A percentile compares a stretch with the other conserved stretches of the same genome.
Evolutionary conservation across 805 yeast genomes (phyloP).

Genomic region (Candida wancherniae): DNA sequence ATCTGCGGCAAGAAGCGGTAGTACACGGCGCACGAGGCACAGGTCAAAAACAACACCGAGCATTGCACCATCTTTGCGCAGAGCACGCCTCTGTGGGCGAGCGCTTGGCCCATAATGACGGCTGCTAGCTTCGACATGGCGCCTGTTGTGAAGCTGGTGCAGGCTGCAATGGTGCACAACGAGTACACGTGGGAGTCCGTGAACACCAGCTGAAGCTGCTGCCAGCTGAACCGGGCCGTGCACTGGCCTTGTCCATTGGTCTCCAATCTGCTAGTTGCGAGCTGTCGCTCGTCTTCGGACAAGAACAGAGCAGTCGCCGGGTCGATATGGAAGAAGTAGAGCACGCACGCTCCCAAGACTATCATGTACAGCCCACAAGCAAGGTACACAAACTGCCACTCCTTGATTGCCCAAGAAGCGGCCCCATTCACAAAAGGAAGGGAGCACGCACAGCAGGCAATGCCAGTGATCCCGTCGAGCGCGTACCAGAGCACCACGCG

Average conservation of each 20-base stretch:
- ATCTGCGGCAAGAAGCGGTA: conserved; percentile 23
- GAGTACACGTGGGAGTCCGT: conserved; percentile 31
- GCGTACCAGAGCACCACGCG: conserved; percentile 30
- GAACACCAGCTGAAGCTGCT: conserved; percentile 34
- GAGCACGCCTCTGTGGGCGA: conserved; percentile 33
- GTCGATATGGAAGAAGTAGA: conserved; percentile 31
- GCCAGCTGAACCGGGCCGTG: conserved; percentile 28
- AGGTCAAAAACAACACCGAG: conserved; percentile 31
- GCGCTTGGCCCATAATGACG: conserved; percentile 37
- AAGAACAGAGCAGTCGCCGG: conserved; percentile 27
- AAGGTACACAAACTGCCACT: conserved; percentile 34
- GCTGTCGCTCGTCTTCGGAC: conserved; percentile 24
- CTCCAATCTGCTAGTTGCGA: conserved; percentile 14
- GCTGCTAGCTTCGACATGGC: conserved; percentile 47
- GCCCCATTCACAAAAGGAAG: no score
- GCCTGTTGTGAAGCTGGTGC: conserved; percentile 43
- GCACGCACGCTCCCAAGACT: conserved; percentile 8
- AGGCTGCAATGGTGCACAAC: conserved; percentile 1
- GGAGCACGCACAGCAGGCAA: conserved; percentile 51
- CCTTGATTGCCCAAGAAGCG: conserved; percentile 35
- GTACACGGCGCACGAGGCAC: no score
- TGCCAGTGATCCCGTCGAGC: conserved; percentile 33
- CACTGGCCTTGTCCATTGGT: conserved; percentile 39
- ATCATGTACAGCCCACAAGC: conserved; percentile 27
- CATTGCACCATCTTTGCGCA: conserved; percentile 47